These are phyloP conservation scores for Luffa acutangula DNA, from an alignment of 306 rosid species.

Conservation along the genomic window DNA sequence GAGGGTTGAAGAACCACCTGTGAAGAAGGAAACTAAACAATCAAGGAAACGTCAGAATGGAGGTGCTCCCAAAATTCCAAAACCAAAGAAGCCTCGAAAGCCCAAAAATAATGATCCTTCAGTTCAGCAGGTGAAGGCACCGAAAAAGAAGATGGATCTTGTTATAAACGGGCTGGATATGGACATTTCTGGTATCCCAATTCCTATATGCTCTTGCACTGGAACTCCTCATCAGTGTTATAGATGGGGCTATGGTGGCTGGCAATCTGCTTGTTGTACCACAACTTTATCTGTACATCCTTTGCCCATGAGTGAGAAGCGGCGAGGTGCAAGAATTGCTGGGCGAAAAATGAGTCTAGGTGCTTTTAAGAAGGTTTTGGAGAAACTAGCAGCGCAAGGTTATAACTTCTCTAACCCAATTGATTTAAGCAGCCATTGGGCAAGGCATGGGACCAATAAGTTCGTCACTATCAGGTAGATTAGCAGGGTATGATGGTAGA, in stretches of 20 bases:
- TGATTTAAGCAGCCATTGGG: constrained; percentile 93
- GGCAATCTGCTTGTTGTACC: constrained; percentile 99
- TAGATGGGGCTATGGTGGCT: constrained; percentile 97
- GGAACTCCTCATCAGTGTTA: constrained; percentile 86
- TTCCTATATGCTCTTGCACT: constrained; percentile 91
- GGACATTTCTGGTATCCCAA: constrained; percentile 81
- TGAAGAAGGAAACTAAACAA: constrained; percentile 45
- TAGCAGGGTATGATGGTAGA: not conserved
- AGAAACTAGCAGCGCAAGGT: constrained; percentile 92
- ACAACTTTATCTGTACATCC: constrained; percentile 78
- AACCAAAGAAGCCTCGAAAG: constrained; percentile 67
- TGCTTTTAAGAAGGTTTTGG: constrained; percentile 95
- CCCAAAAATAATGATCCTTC: constrained; percentile 50
- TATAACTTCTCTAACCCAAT: constrained; percentile 83
- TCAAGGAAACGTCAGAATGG: constrained; percentile 58
- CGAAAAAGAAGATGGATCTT: constrained; percentile 67
- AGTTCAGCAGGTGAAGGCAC: constrained; percentile 60
- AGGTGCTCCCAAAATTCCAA: constrained; percentile 58
- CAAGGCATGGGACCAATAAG: constrained; percentile 98
- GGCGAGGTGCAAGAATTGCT: constrained; percentile 96
- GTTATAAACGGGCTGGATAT: constrained; percentile 71
- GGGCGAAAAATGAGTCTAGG: constrained; percentile 99
- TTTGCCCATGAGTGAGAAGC: constrained; percentile 92
- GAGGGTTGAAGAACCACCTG: constrained; percentile 43
- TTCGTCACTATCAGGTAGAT: constrained; percentile 92